Conservation (phyloP, 2,329 filamentous ascomycete species). For the Laburnicola sp. region DNA sequence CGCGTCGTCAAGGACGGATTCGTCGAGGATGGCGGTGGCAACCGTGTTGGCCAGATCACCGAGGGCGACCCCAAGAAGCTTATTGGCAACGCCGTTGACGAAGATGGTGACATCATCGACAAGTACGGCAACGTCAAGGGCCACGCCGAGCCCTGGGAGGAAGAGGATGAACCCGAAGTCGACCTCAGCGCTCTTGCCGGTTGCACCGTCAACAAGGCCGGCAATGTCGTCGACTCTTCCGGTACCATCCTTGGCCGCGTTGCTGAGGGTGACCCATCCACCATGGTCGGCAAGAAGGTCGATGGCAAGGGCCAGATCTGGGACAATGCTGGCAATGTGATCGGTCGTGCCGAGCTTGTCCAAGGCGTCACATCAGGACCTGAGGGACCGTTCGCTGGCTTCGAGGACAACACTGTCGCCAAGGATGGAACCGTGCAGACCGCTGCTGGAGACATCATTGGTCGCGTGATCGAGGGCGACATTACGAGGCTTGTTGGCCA, state of each 20-base stretch:
- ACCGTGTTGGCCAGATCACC: constrained; percentile 71
- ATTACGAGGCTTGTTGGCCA: constrained; percentile 56
- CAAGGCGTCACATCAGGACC: constrained; percentile 54
- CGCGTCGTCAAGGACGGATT: constrained; percentile 71
- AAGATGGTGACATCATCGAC: constrained; percentile 81
- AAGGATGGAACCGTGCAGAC: constrained; percentile 62
- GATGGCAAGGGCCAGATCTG: constrained; percentile 66
- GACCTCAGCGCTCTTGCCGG: constrained; percentile 64
- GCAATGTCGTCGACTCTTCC: constrained; percentile 63
- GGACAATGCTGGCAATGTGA: constrained; percentile 64
- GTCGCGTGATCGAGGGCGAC: constrained; percentile 55
- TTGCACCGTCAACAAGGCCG: constrained; percentile 65
- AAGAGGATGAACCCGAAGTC: constrained; percentile 53
- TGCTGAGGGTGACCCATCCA: constrained; percentile 59
- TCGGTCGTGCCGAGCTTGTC: constrained; percentile 61
- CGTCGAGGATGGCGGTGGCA: constrained; percentile 76
- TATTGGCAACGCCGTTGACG: constrained; percentile 73
- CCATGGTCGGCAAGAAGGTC: constrained; percentile 63
- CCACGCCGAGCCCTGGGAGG: constrained; percentile 60
- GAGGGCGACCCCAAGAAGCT: constrained; percentile 73
- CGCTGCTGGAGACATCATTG: constrained; percentile 51
- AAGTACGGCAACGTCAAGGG: constrained; percentile 68
- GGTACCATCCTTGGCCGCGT: constrained; percentile 63
- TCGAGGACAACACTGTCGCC: constrained; percentile 58
- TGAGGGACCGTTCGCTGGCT: constrained; percentile 64